Base-by-base conservation (phyloP, 2,329 filamentous ascomycete species). In the Ophiostoma quercus region DNA sequence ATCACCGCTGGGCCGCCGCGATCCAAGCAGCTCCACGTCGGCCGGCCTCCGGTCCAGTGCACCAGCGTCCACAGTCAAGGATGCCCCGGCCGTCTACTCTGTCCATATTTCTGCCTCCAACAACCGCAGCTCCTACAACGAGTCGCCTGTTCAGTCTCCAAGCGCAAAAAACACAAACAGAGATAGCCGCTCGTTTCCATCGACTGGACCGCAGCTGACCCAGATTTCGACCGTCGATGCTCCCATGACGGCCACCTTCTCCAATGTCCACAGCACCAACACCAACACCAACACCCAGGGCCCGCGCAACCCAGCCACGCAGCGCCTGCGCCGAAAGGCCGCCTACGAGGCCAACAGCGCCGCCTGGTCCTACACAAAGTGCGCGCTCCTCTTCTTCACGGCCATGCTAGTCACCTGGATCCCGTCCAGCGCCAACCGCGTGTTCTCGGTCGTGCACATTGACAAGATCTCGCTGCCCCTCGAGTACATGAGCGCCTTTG, bases 321-420 rank as follows among this genome's bases (percentile, higher is more conserved):
- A 76, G 69, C 71, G 79, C 70, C 72, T 74, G 72, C 70, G 77
- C 72, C 71, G 79, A 76, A 71, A 79, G 74, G 74, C 80, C 75
- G 72, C 81, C 47, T 80, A 83, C 70, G 85, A 87, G 70, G 81
- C 86, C 25, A 88, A 85, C 76, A 88, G 83, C 47, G 88, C 88
- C 2, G 86, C 88, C 0, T 89, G 87, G 87, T 84, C 85, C 1
- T 92, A 92, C 76, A 86, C 88, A 70, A 90, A 90, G 74, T 90
- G 89, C 66, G 85, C 90, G 0, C 81, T 91, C 37, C 82, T 92
- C 9, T 91, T 92, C 82, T 92, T 92, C 78, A 83, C 87, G 0
- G 89, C 89, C 0, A 83, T 92, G 71, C 81, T 91, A 67, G 84
- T 92, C 34, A 91, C 90, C 6, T 92, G 90, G 90, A 87, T 94